A percentile compares a stretch with the other conserved stretches of the same genome.
phyloP scores from a whole-genome alignment of 768 basidiomycete species.

The Tylopilus rubrobrunneus region DNA sequence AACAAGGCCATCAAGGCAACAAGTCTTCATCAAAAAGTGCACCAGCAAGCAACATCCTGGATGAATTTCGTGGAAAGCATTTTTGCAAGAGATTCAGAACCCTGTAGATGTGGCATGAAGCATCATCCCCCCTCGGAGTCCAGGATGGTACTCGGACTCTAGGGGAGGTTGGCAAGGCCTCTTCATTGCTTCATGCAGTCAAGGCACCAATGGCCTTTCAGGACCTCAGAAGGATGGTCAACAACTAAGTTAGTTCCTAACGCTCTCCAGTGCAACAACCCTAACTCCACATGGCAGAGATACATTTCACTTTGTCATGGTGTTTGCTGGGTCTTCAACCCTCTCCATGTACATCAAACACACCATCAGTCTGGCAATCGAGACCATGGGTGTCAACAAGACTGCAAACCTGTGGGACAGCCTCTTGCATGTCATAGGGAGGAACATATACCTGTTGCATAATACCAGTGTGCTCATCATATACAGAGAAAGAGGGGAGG shows the following conservation, averaged over 20 bases:
- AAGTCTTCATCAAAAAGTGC: accelerated
- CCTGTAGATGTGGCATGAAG: background rate
- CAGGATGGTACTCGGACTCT: background rate
- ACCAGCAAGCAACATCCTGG: background rate
- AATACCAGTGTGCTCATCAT: background rate
- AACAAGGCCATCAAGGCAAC: background rate
- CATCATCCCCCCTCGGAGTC: accelerated
- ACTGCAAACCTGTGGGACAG: background rate
- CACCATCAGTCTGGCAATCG: background rate
- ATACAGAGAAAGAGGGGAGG: background rate
- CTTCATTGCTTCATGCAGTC: background rate
- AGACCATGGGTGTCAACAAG: background rate
- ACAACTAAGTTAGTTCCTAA: background rate
- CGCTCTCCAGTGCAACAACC: background rate
- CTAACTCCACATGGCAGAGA: background rate
- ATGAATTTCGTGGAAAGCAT: background rate
- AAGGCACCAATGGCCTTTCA: background rate
- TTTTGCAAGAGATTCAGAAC: background rate
- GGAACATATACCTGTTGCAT: background rate
- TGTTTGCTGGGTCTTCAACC: background rate
- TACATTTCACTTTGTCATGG: background rate
- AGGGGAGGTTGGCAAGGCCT: background rate
- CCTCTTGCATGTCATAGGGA: background rate
- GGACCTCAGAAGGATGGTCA: background rate
- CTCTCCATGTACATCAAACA: background rate